These are phyloP conservation scores for Neocallimastix lanati DNA, from an alignment of 192 early-diverging fungal species.

Conservation along the genomic window DNA sequence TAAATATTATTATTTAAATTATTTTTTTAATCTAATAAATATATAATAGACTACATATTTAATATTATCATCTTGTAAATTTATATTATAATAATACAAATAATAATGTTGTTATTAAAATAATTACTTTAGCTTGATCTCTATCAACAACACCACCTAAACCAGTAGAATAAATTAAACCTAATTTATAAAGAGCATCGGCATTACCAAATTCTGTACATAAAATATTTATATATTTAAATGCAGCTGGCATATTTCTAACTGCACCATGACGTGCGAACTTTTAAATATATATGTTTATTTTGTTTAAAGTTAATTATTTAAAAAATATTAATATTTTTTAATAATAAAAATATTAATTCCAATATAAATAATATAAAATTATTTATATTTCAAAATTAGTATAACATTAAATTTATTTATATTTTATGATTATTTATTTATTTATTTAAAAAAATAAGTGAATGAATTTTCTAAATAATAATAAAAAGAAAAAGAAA, in stretches of 20 bases:
- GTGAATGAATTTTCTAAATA: no score
- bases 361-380: no score
- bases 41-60: no score
- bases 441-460: no score
- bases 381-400: no score
- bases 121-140: conserved; percentile 45
- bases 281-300: not conserved
- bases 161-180: conserved; percentile 79
- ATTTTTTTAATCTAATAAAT: no score
- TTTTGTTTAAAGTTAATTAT: not conserved
- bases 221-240: not conserved
- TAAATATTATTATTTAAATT: no score
- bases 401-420: no score
- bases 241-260: not conserved
- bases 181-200: conserved; percentile 73
- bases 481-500: not conserved
- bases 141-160: conserved; percentile 38
- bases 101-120: no score
- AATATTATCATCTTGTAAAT: no score
- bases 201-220: conserved; percentile 38
- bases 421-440: no score
- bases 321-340: not conserved
- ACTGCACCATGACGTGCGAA: not conserved
- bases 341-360: no score
- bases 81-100: not conserved